A percentile compares a stretch with the other conserved stretches of the same genome.
These are phyloP conservation scores for Leptographium flavum DNA, from an alignment of 2,329 filamentous ascomycete genomes.

Conservation along the genomic window DNA sequence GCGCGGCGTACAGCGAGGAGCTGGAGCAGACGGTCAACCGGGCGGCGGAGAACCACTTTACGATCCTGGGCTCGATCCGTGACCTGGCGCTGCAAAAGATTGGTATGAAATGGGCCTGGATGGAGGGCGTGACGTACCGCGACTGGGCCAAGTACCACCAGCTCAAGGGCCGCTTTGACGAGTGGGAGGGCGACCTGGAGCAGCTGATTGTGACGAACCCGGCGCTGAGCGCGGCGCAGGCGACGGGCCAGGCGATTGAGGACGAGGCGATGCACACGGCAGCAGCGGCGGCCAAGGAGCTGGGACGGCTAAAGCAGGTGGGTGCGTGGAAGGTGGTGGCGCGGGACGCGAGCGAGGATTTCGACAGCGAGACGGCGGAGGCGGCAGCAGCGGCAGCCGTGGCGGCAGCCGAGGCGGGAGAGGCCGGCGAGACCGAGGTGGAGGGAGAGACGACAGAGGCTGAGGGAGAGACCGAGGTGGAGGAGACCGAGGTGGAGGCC, in stretches of 20 bases:
- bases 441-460: conserved; percentile 13
- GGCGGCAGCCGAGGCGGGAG: conserved; percentile 17
- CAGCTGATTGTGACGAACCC: conserved; percentile 61
- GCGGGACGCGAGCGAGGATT: conserved; percentile 63
- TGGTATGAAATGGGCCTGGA: conserved; percentile 90
- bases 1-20: conserved; percentile 54
- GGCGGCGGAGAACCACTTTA: conserved; percentile 66
- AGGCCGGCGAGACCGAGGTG: conserved; percentile 16
- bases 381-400: conserved; percentile 39
- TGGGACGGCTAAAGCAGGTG: conserved; percentile 68
- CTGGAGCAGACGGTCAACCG: conserved; percentile 53
- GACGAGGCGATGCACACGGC: conserved; percentile 69
- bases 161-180: conserved; percentile 65
- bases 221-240: conserved; percentile 52
- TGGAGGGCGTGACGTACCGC: conserved; percentile 89
- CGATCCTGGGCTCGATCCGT: conserved; percentile 68
- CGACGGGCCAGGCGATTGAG: conserved; percentile 44
- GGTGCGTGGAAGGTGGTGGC: conserved; percentile 71
- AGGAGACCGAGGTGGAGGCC: neutral
- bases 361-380: conserved; percentile 52
- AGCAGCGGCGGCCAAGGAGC: conserved; percentile 63
- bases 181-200: conserved; percentile 75
- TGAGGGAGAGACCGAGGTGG: neutral
- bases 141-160: conserved; percentile 94
- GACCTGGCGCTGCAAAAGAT: conserved; percentile 81